Percentiles rank a stretch among this genome's conserved stretches.
Conservation (phyloP, 306 rosid species). For the Calophaca sinica region DNA sequence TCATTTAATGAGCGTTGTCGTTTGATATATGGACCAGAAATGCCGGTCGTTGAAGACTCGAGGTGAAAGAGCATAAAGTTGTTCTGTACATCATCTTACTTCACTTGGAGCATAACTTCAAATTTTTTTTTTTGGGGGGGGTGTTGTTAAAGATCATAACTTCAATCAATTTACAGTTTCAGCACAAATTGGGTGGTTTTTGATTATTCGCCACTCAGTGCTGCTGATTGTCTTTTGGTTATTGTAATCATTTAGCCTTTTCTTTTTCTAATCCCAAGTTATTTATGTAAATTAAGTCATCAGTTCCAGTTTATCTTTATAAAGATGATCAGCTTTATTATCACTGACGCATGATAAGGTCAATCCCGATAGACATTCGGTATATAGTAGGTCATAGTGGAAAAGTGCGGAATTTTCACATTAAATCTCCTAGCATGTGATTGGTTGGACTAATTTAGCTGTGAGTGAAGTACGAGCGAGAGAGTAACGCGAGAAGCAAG, state of each 20-base stretch:
- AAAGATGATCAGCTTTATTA: background rate
- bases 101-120: background rate
- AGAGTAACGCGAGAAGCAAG: too few species aligned
- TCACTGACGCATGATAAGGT: background rate
- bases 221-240: background rate
- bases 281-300: background rate
- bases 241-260: background rate
- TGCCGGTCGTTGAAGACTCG: constrained; percentile 66
- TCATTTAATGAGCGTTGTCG: constrained; percentile 87
- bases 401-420: too few species aligned
- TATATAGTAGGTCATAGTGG: too few species aligned
- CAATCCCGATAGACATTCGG: background rate
- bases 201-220: constrained; percentile 29
- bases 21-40: constrained; percentile 84
- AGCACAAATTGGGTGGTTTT: constrained; percentile 29
- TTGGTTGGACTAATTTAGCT: too few species aligned
- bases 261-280: background rate
- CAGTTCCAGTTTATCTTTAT: background rate
- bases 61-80: constrained; percentile 54
- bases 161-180: constrained; percentile 6
- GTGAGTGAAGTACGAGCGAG: too few species aligned
- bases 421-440: too few species aligned
- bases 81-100: constrained; percentile 6
- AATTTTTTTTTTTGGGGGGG: too few species aligned
- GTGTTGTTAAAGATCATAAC: too few species aligned